Conservation (phyloP, 257 asterid genomes). For the Solanum boliviense region DNA sequence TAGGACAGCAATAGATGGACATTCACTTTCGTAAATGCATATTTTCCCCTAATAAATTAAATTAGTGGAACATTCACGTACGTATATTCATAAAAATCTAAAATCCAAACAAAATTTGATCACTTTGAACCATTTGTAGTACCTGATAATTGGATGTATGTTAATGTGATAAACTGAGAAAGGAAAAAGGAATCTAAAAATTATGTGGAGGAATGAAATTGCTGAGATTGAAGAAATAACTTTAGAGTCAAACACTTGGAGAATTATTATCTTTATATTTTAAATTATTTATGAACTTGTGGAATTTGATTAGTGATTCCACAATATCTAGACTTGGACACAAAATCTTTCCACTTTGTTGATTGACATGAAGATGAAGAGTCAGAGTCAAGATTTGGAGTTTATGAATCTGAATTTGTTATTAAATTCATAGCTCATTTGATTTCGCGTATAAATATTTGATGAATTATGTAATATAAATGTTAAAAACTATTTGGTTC, state of each 20-base stretch:
- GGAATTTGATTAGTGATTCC: not conserved
- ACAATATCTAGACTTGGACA: not conserved
- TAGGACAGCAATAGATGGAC: not conserved
- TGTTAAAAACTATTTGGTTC: not conserved
- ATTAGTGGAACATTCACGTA: not conserved
- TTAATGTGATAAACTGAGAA: not conserved
- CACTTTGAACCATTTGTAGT: not conserved
- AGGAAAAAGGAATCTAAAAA: not conserved
- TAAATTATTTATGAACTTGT: not conserved
- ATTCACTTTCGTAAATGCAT: not conserved
- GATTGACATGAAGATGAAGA: not conserved
- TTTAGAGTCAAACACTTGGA: not conserved
- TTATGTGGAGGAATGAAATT: not conserved
- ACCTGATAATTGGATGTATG: not conserved
- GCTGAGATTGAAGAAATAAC: not conserved
- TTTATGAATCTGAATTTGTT: rapidly evolving
- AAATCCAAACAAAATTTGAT: not conserved
- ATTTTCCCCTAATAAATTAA: not conserved
- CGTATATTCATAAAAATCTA: not conserved
- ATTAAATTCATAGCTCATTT: not conserved
- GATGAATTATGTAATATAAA: not conserved
- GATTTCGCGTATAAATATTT: not conserved
- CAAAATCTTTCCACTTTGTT: not conserved
- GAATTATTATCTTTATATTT: not conserved
- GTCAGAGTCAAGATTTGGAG: not conserved